Evolutionary conservation across 2,329 filamentous ascomycete genomes (phyloP), one percentile per base, ranked within the genome.

Genomic region (Coniella lustricola): DNA sequence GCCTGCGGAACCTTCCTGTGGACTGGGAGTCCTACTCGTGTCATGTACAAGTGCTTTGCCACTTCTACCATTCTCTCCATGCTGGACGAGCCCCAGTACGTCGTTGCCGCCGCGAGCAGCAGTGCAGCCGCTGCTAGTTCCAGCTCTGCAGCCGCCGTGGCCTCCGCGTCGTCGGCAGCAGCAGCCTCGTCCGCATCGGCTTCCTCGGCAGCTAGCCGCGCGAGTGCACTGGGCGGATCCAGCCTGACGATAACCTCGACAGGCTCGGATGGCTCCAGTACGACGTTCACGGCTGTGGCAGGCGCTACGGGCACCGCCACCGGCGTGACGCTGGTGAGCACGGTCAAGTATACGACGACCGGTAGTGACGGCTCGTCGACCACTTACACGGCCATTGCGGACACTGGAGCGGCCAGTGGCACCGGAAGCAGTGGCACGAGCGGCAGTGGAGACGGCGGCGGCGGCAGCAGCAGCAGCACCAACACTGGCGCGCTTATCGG

Each of bases 1-100:
- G 62, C 61, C 10, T 70, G 67, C 54, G 62, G 61, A 3, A 69
- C 64, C 0, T 67, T 63, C 46, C 44, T 68, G 40, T 70, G 67
- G 66, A 61, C 63, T 0, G 65, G 62, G 35, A 16, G 54, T 1
- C 60, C 66, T 0, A 45, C 56, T 3, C 60, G 61, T 17, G 64
- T 58, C 46, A 67, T 68, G 65, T 67, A 62, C 51, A 59, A 62
- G 13, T 70, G 67, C 51, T 59, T 61, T 47, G 50, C 55, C 10
- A 50, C 49, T 0, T 49, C 60, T 1, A 57, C 59, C 0, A 50
- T 66, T 25, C 41, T 66, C 25, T 59, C 61, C 9, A 59, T 70
- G 56, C 54, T 65, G 3, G 61, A 67, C 48, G 58, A 58, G 16
- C 67, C 67, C 1, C 62, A 63, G 44, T 62, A 58, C 38, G 56